Conservation (phyloP, 257 asterid genomes). For the Nicotiana paniculata region DNA sequence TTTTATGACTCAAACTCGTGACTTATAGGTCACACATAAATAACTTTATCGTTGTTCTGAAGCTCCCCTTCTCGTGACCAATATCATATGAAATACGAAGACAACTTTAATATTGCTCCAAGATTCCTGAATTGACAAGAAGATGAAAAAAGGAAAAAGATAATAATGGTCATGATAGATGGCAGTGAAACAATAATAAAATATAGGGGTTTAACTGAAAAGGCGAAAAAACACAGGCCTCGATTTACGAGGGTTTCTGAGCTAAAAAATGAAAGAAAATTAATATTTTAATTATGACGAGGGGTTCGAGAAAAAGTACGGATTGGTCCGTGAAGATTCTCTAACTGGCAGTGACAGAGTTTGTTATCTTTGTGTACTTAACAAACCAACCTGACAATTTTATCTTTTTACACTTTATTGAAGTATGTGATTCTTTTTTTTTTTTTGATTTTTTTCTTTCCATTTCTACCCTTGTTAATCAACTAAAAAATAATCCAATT, state of each 20-base stretch:
- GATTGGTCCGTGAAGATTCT: conserved; percentile 22
- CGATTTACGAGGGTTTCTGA: conserved; percentile 16
- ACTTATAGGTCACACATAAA: too few species aligned
- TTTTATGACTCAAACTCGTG: too few species aligned
- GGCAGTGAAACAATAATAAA: neutral
- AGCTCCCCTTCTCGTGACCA: rapidly evolving
- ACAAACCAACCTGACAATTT: conserved; percentile 23
- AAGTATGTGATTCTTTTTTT: neutral
- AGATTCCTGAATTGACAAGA: too few species aligned
- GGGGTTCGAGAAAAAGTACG: conserved; percentile 21
- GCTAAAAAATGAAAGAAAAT: neutral
- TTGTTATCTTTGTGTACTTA: conserved; percentile 29
- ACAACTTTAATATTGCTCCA: too few species aligned
- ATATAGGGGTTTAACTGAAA: neutral
- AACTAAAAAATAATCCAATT: neutral
- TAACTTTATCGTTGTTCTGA: too few species aligned
- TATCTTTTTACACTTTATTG: neutral
- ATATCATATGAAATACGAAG: too few species aligned
- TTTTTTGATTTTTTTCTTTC: neutral
- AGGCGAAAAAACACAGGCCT: neutral
- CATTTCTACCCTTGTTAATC: conserved; percentile 1
- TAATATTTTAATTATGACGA: neutral
- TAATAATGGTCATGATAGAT: neutral
- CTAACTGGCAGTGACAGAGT: conserved; percentile 20
- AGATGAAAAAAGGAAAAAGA: neutral